Evolutionary conservation across 202 grass and related monocot genomes (phyloP), one percentile per base, ranked within the genome.

Genomic region (Setaria viridis): DNA sequence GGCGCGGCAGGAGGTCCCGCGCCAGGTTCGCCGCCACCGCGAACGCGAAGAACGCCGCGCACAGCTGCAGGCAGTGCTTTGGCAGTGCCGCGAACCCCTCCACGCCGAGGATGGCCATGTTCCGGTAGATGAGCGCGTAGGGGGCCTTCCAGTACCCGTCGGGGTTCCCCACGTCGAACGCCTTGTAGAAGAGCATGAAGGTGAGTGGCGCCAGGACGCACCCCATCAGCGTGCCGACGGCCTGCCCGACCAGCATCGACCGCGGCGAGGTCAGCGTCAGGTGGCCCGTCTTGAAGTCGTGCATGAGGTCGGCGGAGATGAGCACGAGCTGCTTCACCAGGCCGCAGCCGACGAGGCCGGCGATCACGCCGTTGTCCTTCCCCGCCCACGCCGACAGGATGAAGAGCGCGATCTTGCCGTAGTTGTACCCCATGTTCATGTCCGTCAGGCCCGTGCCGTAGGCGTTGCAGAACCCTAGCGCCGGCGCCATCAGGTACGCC

Each of bases 371-470:
- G 55, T 69, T 72, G 76, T 91, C 91, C 72, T 86, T 95, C 3
- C 96, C 96, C 10, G 93, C 93, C 91, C 91, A 98, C 58, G 90
- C 96, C 67, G 96, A 90, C 32, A 98, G 72, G 49, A 98, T 78
- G 81, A 98, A 98, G 12, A 98, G 93, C 19, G 90, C 88, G 33
- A 98, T 87, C 79, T 98, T 98, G 68, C 96, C 96, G 49, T 98
- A 98, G 88, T 95, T 98, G 87, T 98, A 98, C 0, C 86, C 93
- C 96, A 98, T 95, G 90, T 98, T 98, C 89, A 92, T 92, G 85
- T 98, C 95, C 0, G 95, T 98, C 2, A 98, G 91, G 3, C 95
- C 95, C 0, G 93, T 86, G 12, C 95, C 95, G 35, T 98, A 98
- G 16, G 95, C 95, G 85, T 98, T 98, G 87, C 89, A 98, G 85